Evolutionary conservation across 2,329 filamentous ascomycete genomes (phyloP).

Genomic region (Colletotrichum incanum): DNA sequence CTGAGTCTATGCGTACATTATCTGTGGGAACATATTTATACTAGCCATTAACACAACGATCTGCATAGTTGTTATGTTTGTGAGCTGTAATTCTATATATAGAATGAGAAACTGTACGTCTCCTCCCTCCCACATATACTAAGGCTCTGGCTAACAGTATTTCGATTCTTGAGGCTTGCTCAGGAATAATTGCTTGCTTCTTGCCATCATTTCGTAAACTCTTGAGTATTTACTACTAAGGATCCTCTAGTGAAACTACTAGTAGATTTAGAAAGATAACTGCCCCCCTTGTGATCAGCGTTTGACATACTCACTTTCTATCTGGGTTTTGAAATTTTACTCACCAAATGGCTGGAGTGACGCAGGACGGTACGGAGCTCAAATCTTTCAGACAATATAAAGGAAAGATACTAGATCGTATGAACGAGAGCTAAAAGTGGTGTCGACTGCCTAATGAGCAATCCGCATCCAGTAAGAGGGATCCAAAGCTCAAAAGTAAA

Average conservation of each 20-base stretch:
- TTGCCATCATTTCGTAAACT: conserved; percentile 6
- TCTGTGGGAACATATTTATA: background rate
- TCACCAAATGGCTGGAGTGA: no score
- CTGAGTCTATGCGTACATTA: background rate
- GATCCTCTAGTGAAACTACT: background rate
- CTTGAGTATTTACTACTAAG: background rate
- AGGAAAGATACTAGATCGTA: no score
- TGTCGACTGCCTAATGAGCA: no score
- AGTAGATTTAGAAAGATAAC: no score
- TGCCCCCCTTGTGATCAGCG: no score
- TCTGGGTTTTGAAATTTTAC: no score
- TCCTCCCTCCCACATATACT: background rate
- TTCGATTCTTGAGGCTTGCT: background rate
- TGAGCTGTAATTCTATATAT: background rate
- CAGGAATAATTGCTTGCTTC: background rate
- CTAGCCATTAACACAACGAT: background rate
- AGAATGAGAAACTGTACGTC: conserved; percentile 14
- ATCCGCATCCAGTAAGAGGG: no score
- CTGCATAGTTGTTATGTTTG: background rate
- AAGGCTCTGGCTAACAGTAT: background rate
- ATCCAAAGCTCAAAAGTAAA: no score
- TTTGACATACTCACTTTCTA: no score
- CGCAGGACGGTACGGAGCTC: no score
- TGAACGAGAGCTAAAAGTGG: no score
- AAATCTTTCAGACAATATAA: no score